Evolutionary conservation across 2,329 filamentous ascomycete species (phyloP).

Genomic region (Aureobasidium leucospermi): DNA sequence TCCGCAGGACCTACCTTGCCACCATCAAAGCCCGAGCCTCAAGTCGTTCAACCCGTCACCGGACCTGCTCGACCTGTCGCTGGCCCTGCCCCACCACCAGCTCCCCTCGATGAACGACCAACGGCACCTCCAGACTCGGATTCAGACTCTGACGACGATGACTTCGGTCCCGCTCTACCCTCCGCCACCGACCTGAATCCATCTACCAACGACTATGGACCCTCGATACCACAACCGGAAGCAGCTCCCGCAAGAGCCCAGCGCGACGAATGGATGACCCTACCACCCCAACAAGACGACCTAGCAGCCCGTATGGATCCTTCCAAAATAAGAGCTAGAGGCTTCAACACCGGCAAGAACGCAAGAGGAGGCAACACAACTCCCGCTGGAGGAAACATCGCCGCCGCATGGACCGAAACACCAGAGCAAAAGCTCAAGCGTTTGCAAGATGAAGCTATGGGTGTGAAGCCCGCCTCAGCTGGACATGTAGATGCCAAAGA

Average conservation of each 20-base stretch:
- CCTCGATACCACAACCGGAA: background rate
- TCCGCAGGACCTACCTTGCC: background rate
- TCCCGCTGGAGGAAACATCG: conserved; percentile 24
- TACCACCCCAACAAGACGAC: conserved; percentile 43
- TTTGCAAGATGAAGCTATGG: conserved; percentile 70
- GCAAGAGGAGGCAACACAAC: conserved; percentile 38
- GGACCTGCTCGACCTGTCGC: conserved; percentile 27
- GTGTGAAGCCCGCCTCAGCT: conserved; percentile 7
- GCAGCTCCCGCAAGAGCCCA: conserved; percentile 35
- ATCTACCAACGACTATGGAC: background rate
- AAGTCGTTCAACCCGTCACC: background rate
- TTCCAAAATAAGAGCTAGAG: conserved; percentile 71
- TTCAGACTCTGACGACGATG: conserved; percentile 30
- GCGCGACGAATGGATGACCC: conserved; percentile 63
- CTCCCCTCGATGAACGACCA: conserved; percentile 41
- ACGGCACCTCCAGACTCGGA: conserved; percentile 27
- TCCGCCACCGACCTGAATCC: conserved; percentile 14
- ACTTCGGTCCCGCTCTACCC: conserved; percentile 41
- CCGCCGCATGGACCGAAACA: conserved; percentile 81
- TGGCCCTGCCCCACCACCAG: conserved; percentile 50
- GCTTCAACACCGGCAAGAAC: conserved; percentile 67
- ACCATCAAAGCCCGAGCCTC: background rate
- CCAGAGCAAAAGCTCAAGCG: conserved; percentile 78
- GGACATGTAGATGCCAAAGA: conserved; percentile 2
- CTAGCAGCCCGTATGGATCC: conserved; percentile 63